Evolutionary conservation across 805 yeast species (phyloP).

Genomic region (Cyberlindnera sargentensis): DNA sequence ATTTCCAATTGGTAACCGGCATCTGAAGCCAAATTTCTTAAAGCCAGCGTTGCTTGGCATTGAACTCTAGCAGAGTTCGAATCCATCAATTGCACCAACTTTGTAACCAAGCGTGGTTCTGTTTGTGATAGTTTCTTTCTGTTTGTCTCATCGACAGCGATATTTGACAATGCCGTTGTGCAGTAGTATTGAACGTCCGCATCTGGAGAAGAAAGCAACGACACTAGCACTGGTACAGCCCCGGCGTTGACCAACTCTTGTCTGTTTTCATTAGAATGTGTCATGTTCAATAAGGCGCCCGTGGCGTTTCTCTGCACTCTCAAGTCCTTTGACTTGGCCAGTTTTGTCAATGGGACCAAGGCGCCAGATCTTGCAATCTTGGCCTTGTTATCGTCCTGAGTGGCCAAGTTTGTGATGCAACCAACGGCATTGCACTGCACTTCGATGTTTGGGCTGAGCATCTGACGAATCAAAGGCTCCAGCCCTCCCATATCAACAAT

Average conservation of each 20-base stretch:
- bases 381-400: conserved; percentile 94
- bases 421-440: conserved; percentile 99
- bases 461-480: conserved; percentile 92
- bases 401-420: conserved; percentile 94
- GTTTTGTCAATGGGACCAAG: conserved; percentile 83
- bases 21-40: conserved; percentile 93
- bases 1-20: conserved; percentile 93
- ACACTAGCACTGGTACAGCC: conserved; percentile 93
- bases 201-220: conserved; percentile 76
- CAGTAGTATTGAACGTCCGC: conserved; percentile 98
- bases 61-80: conserved; percentile 91
- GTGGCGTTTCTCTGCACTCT: conserved; percentile 98
- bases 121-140: conserved; percentile 83
- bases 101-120: conserved; percentile 86
- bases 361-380: conserved; percentile 97
- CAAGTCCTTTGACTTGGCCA: conserved; percentile 89
- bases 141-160: conserved; percentile 93
- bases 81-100: conserved; percentile 86
- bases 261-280: conserved; percentile 94
- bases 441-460: conserved; percentile 95
- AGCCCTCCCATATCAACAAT: conserved; percentile 98
- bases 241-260: conserved; percentile 96
- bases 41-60: conserved; percentile 96
- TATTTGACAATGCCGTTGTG: conserved; percentile 93
- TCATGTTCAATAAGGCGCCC: conserved; percentile 96